These are phyloP conservation scores for Candida berthetii DNA, from an alignment of 805 yeast genomes.

Conservation along the genomic window DNA sequence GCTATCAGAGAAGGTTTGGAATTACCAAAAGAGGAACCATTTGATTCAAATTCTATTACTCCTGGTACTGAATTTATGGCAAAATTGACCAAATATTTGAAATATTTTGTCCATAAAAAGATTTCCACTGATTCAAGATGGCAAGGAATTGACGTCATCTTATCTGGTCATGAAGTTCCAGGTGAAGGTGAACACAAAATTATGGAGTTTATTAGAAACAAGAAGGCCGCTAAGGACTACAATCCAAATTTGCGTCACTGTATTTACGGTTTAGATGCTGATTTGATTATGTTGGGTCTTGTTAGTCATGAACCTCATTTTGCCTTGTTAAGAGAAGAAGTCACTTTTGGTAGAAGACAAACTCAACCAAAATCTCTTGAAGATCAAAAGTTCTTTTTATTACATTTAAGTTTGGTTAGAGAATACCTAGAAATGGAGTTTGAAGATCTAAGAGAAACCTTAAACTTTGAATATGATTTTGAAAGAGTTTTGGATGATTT, in stretches of 20 bases:
- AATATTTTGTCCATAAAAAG: constrained; percentile 84
- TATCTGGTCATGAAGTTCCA: constrained; percentile 94
- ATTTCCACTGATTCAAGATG: constrained; percentile 82
- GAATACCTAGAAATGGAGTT: constrained; percentile 90
- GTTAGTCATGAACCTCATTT: constrained; percentile 95
- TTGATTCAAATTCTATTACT: constrained; percentile 89
- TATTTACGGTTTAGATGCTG: constrained; percentile 94
- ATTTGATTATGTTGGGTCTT: constrained; percentile 87
- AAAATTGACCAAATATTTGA: constrained; percentile 71
- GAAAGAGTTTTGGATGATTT: constrained; percentile 91
- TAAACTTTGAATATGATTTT: constrained; percentile 68
- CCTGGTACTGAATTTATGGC: constrained; percentile 98
- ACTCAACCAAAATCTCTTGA: constrained; percentile 44
- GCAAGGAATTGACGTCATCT: constrained; percentile 69
- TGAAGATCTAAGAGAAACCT: constrained; percentile 53
- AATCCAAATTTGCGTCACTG: constrained; percentile 86
- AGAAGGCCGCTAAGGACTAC: constrained; percentile 68
- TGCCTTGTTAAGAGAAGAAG: constrained; percentile 92
- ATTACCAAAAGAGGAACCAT: constrained; percentile 77
- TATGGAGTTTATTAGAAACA: constrained; percentile 82
- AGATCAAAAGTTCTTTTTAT: constrained; percentile 73
- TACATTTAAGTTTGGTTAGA: constrained; percentile 83
- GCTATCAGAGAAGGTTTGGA: constrained; percentile 70
- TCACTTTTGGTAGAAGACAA: constrained; percentile 63
- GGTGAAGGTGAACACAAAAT: constrained; percentile 99